phyloP scores from a whole-genome alignment of 208 protist genomes.

The Acanthamoeba castellanii region DNA sequence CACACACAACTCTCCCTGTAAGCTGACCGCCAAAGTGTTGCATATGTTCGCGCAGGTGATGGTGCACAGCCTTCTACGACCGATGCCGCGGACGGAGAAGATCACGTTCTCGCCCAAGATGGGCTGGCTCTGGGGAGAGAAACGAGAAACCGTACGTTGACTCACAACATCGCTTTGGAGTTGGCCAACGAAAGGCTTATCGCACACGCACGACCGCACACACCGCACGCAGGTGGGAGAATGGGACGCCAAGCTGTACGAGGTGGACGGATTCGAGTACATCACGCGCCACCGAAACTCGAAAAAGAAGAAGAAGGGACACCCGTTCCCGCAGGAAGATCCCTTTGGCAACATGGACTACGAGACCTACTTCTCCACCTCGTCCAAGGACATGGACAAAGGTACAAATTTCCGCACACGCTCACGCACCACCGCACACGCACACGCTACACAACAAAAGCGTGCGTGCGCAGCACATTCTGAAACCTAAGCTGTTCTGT shows the following conservation, averaged over 20 bases:
- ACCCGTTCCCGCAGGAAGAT: conserved; percentile 9
- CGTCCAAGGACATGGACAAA: not conserved
- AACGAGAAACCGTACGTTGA: not conserved
- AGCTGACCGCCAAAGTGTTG: too few relatives aligned
- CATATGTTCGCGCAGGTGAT: too few relatives aligned
- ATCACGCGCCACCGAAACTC: conserved; percentile 23
- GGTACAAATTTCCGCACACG: not conserved
- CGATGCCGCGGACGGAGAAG: not conserved
- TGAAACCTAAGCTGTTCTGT: too few relatives aligned
- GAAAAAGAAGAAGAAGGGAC: conserved; percentile 35
- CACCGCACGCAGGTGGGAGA: not conserved
- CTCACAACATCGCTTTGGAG: too few relatives aligned
- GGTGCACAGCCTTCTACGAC: conserved; percentile 8
- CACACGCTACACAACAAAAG: too few relatives aligned
- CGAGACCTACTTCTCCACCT: conserved; percentile 26
- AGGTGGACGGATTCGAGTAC: conserved; percentile 19
- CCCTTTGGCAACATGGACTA: conserved; percentile 5
- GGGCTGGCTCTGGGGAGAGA: conserved; percentile 19
- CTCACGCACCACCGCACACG: too few relatives aligned
- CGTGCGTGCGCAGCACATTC: too few relatives aligned
- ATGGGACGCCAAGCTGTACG: conserved; percentile 32
- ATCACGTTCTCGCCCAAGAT: not conserved
- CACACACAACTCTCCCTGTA: too few relatives aligned
- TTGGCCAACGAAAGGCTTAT: too few relatives aligned
- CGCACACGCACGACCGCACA: too few relatives aligned